Conservation (phyloP, 1,139 yeast species). For the Sugiyamaella pinicola region DNA sequence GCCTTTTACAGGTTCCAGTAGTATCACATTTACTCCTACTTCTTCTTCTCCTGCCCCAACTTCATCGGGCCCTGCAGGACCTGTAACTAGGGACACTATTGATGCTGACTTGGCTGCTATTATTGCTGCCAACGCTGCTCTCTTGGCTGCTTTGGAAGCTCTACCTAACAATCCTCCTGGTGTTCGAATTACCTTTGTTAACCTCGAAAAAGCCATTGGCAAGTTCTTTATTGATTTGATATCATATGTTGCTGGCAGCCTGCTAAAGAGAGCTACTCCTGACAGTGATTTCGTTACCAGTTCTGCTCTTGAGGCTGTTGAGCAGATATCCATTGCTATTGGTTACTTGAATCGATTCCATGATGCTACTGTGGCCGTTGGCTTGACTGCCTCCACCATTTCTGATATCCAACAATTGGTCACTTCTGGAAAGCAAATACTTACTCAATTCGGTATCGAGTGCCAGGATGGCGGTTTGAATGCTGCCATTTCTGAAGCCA, state of each 20-base stretch:
- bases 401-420: conserved; percentile 6
- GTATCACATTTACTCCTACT: conserved; percentile 1
- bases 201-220: conserved; percentile 8
- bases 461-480: conserved; percentile 14
- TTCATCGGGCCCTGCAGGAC: conserved; percentile 7
- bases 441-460: conserved; percentile 11
- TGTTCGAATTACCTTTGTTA: conserved; percentile 12
- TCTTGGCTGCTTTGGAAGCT: conserved; percentile 9
- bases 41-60: conserved; percentile 14
- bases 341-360: conserved; percentile 6
- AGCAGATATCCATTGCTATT: conserved; percentile 11
- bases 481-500: conserved; percentile 19
- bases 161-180: conserved; percentile 6
- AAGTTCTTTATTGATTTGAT: conserved; percentile 13
- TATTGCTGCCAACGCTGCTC: background rate
- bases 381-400: background rate
- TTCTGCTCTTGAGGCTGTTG: conserved; percentile 14
- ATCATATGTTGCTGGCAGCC: conserved; percentile 2
- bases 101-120: conserved; percentile 12
- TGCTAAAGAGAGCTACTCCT: conserved; percentile 11
- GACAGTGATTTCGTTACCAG: conserved; percentile 11
- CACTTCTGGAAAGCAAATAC: conserved; percentile 8
- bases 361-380: background rate
- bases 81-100: conserved; percentile 10
- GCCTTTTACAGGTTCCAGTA: conserved; percentile 9